Conservation (phyloP, 495 filamentous ascomycete species). For the Penicillium bovifimosum region DNA sequence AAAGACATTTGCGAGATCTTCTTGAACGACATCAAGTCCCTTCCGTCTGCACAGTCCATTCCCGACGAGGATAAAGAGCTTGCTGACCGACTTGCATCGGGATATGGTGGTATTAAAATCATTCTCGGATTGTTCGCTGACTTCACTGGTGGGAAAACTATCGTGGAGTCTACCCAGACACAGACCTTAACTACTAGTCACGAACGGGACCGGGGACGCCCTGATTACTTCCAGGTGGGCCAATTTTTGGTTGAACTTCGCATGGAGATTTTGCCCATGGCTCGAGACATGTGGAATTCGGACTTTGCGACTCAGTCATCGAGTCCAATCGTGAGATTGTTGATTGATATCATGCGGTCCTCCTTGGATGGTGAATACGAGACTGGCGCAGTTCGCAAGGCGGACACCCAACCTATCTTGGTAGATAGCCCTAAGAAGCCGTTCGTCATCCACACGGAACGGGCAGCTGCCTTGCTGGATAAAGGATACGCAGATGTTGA, state of each 20-base stretch:
- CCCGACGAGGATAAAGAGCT: slow-evolving; percentile 42
- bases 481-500: slow-evolving; percentile 46
- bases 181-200: slow-evolving; percentile 53
- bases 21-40: slow-evolving; percentile 56
- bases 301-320: slow-evolving; percentile 66
- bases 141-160: slow-evolving; percentile 68
- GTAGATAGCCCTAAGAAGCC: slow-evolving; percentile 32
- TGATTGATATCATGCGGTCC: slow-evolving; percentile 77
- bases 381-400: slow-evolving; percentile 53
- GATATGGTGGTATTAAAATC: slow-evolving; percentile 68
- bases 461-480: slow-evolving; percentile 36
- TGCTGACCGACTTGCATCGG: slow-evolving; percentile 46
- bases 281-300: slow-evolving; percentile 74
- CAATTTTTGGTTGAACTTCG: slow-evolving; percentile 89
- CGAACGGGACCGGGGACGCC: slow-evolving; percentile 49
- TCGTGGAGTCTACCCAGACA: slow-evolving; percentile 67
- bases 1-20: slow-evolving; percentile 71
- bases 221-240: slow-evolving; percentile 62
- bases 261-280: slow-evolving; percentile 72
- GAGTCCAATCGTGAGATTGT: slow-evolving; percentile 65
- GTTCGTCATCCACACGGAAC: slow-evolving; percentile 46
- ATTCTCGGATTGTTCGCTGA: slow-evolving; percentile 78
- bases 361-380: slow-evolving; percentile 76
- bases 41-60: slow-evolving; percentile 31
- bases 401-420: slow-evolving; percentile 46